These are phyloP conservation scores for Podospora australis DNA, from an alignment of 495 filamentous ascomycete genomes.

Conservation along the genomic window DNA sequence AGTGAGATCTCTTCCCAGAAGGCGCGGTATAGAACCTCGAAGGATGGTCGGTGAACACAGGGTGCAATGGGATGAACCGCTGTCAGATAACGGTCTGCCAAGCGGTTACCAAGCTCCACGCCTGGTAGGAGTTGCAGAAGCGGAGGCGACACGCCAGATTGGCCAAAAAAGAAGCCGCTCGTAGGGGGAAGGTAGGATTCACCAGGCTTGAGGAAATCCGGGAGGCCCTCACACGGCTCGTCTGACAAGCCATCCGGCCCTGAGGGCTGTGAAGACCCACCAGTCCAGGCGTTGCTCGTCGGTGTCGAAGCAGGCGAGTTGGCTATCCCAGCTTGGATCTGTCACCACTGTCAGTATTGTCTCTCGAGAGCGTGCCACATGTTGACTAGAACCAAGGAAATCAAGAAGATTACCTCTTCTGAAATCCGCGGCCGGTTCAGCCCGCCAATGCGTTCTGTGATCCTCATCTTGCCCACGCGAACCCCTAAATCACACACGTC, in stretches of 20 bases:
- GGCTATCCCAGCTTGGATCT: conserved; percentile 26
- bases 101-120: conserved; percentile 41
- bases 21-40: conserved; percentile 52
- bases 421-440: conserved; percentile 53
- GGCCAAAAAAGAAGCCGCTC: conserved; percentile 63
- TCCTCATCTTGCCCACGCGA: conserved; percentile 60
- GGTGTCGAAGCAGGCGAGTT: neutral
- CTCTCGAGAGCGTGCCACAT: neutral
- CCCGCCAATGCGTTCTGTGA: conserved; percentile 64
- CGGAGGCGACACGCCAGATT: conserved; percentile 36
- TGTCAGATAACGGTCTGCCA: conserved; percentile 58
- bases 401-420: conserved; percentile 50
- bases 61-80: conserved; percentile 61
- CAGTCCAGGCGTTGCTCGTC: neutral
- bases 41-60: conserved; percentile 57
- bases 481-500: conserved; percentile 66
- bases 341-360: too few species aligned
- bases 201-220: conserved; percentile 45
- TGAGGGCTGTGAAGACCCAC: neutral
- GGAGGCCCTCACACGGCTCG: conserved; percentile 18
- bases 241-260: conserved; percentile 4
- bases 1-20: conserved; percentile 56
- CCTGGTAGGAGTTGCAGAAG: conserved; percentile 53
- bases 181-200: conserved; percentile 51
- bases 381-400: neutral